Evolutionary conservation across 495 filamentous ascomycete genomes (phyloP).

Genomic region (Monascus purpureus): DNA sequence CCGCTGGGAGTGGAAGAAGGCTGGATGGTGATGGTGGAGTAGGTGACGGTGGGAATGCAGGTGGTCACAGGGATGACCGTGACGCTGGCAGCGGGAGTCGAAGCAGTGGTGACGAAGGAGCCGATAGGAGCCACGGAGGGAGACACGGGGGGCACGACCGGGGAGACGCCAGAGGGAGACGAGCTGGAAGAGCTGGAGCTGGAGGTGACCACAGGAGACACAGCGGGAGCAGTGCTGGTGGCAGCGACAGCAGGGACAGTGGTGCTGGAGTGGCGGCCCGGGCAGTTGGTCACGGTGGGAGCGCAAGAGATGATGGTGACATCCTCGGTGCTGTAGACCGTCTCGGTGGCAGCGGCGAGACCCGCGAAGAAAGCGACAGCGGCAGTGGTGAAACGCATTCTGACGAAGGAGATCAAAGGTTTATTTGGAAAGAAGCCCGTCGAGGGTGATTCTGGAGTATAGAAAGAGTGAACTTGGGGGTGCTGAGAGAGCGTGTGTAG

Average conservation of each 20-base stretch:
- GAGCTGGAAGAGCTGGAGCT: constrained; percentile 4
- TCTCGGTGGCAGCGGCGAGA: constrained; percentile 27
- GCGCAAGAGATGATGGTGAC: constrained; percentile 47
- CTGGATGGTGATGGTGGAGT: constrained; percentile 18
- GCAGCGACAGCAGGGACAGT: constrained; percentile 6
- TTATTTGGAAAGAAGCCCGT: no score
- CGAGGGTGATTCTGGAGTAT: no score
- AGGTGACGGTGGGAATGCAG: constrained; percentile 30
- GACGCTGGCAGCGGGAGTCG: constrained; percentile 7
- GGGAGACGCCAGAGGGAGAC: constrained; percentile 6
- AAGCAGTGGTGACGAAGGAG: constrained; percentile 5
- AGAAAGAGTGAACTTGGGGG: no score
- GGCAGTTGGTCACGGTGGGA: constrained; percentile 45
- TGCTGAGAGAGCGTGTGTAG: constrained; percentile 33
- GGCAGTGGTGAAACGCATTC: constrained; percentile 41
- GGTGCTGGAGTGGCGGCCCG: constrained; percentile 13
- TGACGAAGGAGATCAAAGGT: constrained; percentile 18
- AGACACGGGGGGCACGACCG: constrained; percentile 3
- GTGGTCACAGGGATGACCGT: constrained; percentile 26
- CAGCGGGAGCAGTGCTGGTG: constrained; percentile 7
- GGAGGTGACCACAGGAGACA: constrained; percentile 4
- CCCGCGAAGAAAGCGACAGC: constrained; percentile 37
- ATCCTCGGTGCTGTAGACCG: constrained; percentile 40
- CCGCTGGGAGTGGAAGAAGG: constrained; percentile 6
- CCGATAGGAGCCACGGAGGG: constrained; percentile 6